A percentile compares a stretch with the other conserved stretches of the same genome.
phyloP scores from a whole-genome alignment of 352 stramenopile genomes.

The Globisporangium spinosum region DNA sequence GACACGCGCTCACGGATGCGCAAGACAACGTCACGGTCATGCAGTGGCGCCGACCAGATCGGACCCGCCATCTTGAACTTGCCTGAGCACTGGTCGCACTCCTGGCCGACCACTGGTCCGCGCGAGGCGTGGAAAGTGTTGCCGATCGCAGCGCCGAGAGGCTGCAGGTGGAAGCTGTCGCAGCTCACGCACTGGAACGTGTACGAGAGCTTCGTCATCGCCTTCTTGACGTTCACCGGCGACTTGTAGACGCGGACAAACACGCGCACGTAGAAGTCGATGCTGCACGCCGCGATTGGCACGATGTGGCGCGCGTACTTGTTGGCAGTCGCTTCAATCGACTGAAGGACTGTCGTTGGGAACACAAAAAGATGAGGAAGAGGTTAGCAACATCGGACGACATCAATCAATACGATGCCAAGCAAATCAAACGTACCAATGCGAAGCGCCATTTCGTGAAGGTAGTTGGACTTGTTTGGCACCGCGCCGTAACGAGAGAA shows the following conservation, averaged over 20 bases:
- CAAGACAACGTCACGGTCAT: conserved; percentile 90
- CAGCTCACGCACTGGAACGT: conserved; percentile 93
- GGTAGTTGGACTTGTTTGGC: conserved; percentile 86
- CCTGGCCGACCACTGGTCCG: conserved; percentile 57
- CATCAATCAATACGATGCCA: background rate
- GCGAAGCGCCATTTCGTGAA: conserved; percentile 86
- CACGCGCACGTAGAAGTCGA: conserved; percentile 99
- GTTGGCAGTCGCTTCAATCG: conserved; percentile 93
- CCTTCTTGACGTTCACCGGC: conserved; percentile 92
- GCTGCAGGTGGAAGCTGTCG: conserved; percentile 96
- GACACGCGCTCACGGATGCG: conserved; percentile 80
- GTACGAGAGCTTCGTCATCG: conserved; percentile 89
- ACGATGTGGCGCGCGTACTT: conserved; percentile 96
- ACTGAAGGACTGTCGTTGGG: conserved; percentile 89
- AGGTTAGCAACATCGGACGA: background rate
- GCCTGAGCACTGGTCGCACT: conserved; percentile 78
- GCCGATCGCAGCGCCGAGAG: conserved; percentile 84
- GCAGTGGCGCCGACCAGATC: conserved; percentile 95
- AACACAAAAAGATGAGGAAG: background rate
- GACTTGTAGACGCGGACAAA: conserved; percentile 99
- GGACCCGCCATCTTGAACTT: conserved; percentile 94
- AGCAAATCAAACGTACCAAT: conserved; percentile 42
- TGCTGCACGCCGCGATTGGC: conserved; percentile 96
- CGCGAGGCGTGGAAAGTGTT: conserved; percentile 85
- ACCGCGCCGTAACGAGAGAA: conserved; percentile 84